phyloP scores from a whole-genome alignment of 1,284 basidiomycete species.

The Pisolithus thermaeus region DNA sequence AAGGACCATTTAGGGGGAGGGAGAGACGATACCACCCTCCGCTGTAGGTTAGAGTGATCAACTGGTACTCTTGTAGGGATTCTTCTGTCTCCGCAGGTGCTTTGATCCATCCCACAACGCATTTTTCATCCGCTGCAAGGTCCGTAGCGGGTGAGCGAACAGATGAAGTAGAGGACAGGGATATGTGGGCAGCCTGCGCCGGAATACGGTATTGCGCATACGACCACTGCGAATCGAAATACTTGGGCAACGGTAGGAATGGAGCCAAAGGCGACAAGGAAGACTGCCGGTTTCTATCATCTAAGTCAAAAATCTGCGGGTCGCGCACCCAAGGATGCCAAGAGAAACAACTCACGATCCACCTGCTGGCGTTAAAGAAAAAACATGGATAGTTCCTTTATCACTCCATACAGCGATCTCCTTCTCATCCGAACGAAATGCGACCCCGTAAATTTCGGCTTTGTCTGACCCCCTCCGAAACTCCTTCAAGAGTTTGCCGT shows the following conservation, averaged over 20 bases:
- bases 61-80: conserved; percentile 55
- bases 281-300: conserved; percentile 69
- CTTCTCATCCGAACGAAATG: conserved; percentile 70
- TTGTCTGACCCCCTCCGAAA: conserved; percentile 85
- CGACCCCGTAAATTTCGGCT: conserved; percentile 88
- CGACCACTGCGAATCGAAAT: conserved; percentile 91
- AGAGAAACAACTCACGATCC: conserved; percentile 47
- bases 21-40: conserved; percentile 92
- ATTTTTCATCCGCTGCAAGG: conserved; percentile 75
- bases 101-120: conserved; percentile 80
- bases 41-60: conserved; percentile 80
- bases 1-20: conserved; percentile 46
- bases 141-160: conserved; percentile 55
- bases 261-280: conserved; percentile 70
- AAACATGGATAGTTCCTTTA: conserved; percentile 93
- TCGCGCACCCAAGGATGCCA: conserved; percentile 2
- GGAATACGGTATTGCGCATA: conserved; percentile 92
- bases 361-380: conserved; percentile 63
- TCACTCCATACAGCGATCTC: conserved; percentile 91
- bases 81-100: conserved; percentile 37
- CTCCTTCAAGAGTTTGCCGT: conserved; percentile 76
- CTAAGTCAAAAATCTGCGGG: conserved; percentile 11
- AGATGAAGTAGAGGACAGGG: conserved; percentile 55
- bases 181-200: conserved; percentile 72
- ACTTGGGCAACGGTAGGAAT: conserved; percentile 82